These are phyloP conservation scores for Trichocomaceae sp. DNA, from an alignment of 2,329 filamentous ascomycete species.

Conservation along the genomic window DNA sequence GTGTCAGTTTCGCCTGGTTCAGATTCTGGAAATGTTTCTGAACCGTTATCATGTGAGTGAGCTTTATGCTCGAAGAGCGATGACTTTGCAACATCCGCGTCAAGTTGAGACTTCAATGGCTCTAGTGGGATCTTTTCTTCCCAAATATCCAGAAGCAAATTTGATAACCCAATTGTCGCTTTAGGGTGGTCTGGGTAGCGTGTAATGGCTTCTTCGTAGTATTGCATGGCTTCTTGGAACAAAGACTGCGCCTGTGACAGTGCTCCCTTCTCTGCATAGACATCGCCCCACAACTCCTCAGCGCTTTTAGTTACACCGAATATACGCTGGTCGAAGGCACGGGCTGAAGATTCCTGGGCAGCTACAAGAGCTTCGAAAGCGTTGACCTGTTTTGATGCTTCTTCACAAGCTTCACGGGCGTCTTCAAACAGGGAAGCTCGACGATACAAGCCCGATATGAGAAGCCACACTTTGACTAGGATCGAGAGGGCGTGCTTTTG, in stretches of 20 bases:
- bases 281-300: conserved; percentile 77
- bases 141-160: conserved; percentile 81
- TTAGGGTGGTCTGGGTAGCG: conserved; percentile 72
- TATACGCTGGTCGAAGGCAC: conserved; percentile 56
- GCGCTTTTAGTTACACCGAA: conserved; percentile 79
- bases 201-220: conserved; percentile 76
- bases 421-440: conserved; percentile 75
- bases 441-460: conserved; percentile 82
- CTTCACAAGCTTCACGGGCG: conserved; percentile 68
- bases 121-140: conserved; percentile 42
- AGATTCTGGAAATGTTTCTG: neutral
- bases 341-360: conserved; percentile 55
- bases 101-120: conserved; percentile 25
- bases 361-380: conserved; percentile 62
- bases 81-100: conserved; percentile 22
- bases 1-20: neutral
- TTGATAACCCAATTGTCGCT: conserved; percentile 75
- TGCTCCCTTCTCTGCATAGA: conserved; percentile 69
- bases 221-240: conserved; percentile 62
- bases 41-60: neutral
- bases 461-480: conserved; percentile 78
- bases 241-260: conserved; percentile 56
- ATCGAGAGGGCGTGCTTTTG: conserved; percentile 52
- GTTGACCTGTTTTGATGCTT: conserved; percentile 71
- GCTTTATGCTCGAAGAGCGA: conserved; percentile 14